Base-by-base conservation (phyloP, 2,329 filamentous ascomycete species). In the Pseudonectria buxi region DNA sequence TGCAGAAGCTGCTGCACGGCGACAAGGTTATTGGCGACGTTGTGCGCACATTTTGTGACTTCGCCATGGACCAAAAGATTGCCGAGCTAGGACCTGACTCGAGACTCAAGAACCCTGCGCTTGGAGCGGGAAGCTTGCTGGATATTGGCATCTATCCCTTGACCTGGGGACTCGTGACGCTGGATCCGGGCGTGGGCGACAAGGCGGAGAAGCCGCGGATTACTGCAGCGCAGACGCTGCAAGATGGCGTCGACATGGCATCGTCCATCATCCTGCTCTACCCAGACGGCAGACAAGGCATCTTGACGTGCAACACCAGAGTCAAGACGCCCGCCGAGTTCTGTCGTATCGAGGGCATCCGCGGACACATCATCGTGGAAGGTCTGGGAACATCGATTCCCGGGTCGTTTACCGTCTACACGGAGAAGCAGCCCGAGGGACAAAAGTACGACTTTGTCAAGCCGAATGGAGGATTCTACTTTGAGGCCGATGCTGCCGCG, bases 61-160 rank as follows among this genome's bases (percentile, higher is more conserved):
- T 67, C 38, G 52, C 55, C 0, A 39, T 67, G 34, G 50, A 58
- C n/a, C 46, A 59, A 24, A 51, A 63, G 13, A 53, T 68, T 4
- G 41, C 52, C 0, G 47, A 40, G 3, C 47, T 62, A 0, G 50
- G 51, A 0, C 43, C 41, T 2, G 51, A 54, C 1, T 63, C 58
- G 2, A 44, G 63, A 2, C 42, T 63, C 15, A 61, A 57, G 40
- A 55, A 68, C 30, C 53, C 56, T 5, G 53, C 53, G 0, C 56
- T 69, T 2, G 66, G 65, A 1, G 65, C 64, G 3, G 66, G 66
- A 1, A 59, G 53, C 2, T 44, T 69, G 15, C 53, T 69, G 1
- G 65, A 69, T 30, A 60, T 68, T 13, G 64, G 65, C 3, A 61
- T 69, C n/a, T 69, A 68, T 47, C 52, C 52, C 11, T 41, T 68